These are phyloP conservation scores for Candida silvicultrix DNA, from an alignment of 805 yeast genomes.

Conservation along the genomic window DNA sequence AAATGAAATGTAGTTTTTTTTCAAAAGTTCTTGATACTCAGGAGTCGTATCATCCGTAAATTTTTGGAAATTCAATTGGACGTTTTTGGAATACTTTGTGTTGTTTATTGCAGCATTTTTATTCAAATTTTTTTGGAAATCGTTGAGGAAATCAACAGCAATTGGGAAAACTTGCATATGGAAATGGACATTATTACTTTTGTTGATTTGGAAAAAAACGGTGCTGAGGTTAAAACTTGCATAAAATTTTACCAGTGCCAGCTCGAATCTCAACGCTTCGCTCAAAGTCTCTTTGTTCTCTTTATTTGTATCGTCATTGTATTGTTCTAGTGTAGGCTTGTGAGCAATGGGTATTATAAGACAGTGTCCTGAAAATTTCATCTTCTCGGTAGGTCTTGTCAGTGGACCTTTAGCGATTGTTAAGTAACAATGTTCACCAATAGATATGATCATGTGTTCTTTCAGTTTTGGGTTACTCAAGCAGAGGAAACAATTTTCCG, in stretches of 20 bases:
- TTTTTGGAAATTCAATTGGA: constrained; percentile 35
- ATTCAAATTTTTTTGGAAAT: constrained; percentile 40
- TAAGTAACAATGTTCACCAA: constrained; percentile 59
- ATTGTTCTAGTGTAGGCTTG: constrained; percentile 36
- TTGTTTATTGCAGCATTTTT: constrained; percentile 41
- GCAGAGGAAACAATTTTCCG: constrained; percentile 74
- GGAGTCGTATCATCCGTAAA: constrained; percentile 21
- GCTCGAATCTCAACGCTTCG: constrained; percentile 44
- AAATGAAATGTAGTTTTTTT: constrained; percentile 26
- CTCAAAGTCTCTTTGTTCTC: constrained; percentile 26
- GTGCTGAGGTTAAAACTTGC: constrained; percentile 38
- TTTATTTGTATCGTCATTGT: constrained; percentile 11
- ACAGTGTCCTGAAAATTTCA: constrained; percentile 73
- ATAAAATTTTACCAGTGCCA: constrained; percentile 41
- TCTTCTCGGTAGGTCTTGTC: constrained; percentile 40
- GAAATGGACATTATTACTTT: constrained; percentile 60
- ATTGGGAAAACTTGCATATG: constrained; percentile 78
- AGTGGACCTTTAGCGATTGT: constrained; percentile 87
- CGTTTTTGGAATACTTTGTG: constrained; percentile 36
- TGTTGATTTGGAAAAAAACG: constrained; percentile 65
- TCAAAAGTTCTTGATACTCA: constrained; percentile 21
- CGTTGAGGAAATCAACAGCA: constrained; percentile 33
- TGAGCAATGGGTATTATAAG: constrained; percentile 77
- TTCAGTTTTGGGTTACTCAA: constrained; percentile 73
- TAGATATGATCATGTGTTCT: constrained; percentile 73